phyloP scores from a whole-genome alignment of 306 rosid genomes.

The Rosa lucieae region DNA sequence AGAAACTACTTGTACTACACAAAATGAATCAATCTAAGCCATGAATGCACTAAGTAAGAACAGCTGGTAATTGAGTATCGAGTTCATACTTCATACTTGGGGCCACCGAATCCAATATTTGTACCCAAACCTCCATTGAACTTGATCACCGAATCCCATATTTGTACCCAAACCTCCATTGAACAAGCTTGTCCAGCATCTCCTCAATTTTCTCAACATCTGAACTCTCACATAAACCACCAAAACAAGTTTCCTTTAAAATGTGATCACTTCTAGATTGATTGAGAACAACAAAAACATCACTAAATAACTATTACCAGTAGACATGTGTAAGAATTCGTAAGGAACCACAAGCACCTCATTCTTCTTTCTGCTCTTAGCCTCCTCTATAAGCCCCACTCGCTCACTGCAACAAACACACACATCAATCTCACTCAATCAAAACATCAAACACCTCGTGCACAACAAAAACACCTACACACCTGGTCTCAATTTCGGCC shows the following conservation, averaged over 20 bases:
- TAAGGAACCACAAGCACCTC: slow-evolving; percentile 53
- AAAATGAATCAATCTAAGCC: neutral
- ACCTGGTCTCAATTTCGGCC: neutral
- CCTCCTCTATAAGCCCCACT: slow-evolving; percentile 33
- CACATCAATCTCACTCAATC: neutral
- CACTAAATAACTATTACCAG: neutral
- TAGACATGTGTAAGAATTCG: slow-evolving; percentile 10
- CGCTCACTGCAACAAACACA: slow-evolving; percentile 34
- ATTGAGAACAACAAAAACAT: neutral
- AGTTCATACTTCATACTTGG: slow-evolving; percentile 44
- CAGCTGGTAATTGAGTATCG: neutral
- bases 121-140: slow-evolving; percentile 43
- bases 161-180: too few species aligned
- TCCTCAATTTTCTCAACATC: slow-evolving; percentile 48
- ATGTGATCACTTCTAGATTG: neutral
- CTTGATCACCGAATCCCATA: slow-evolving; percentile 40
- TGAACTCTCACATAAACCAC: slow-evolving; percentile 19
- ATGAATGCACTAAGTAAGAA: neutral
- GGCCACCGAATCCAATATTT: slow-evolving; percentile 48
- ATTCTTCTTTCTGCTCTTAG: slow-evolving; percentile 17
- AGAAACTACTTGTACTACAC: neutral
- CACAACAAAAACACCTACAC: neutral
- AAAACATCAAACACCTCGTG: neutral
- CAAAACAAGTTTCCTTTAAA: neutral
- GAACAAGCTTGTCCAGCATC: slow-evolving; percentile 66